Evolutionary conservation across 2,329 filamentous ascomycete species (phyloP), one percentile per base, ranked within the genome.

Genomic region (Fusarium brachygibbosum): DNA sequence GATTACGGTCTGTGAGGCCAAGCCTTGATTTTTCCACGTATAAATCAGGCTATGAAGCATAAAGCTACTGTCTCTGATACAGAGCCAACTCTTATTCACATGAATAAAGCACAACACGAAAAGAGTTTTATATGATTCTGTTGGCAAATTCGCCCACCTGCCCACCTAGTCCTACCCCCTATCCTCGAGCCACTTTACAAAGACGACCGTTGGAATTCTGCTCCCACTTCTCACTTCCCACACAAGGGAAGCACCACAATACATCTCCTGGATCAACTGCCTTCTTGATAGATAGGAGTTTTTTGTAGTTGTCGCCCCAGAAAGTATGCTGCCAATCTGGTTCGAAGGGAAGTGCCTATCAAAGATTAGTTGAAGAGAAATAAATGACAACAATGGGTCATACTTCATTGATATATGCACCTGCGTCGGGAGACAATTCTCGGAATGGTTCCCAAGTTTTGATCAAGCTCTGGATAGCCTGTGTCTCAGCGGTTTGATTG

Each of bases 201-300:
- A 79, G 70, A 3, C 48, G 72, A 0, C 76, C 76, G 32, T 76
- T 58, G 0, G 58, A 13, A 0, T 51, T 52, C 31, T 79, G 68
- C 45, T 71, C 51, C 81, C 82, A 84, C 0, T 73, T 70, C 44
- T 84, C 82, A 53, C 79, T 83, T 0, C 84, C 83, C 1, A 85
- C 82, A 55, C 83, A 86, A 0, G 82, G 79, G 14, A 79, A 69
- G 58, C 84, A 86, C 78, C 83, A 85, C 16, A 87, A 81, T 2
- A 86, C 77, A 51, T 84, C 83, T 0, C 75, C 57, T 0, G 84
- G 84, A 62, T 87, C 84, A n/a, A 84, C 73, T 1, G 66, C 44
- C 14, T 77, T 76, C 75, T 87, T 87, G 53, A 86, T 82, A 14
- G 71, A 45, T 0, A 82, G 66, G 5, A 87, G 73, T 3, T 78